A percentile compares a stretch with the other conserved stretches of the same genome.
Conservation (phyloP, 2,329 filamentous ascomycete genomes). For the Monascus ruber region DNA sequence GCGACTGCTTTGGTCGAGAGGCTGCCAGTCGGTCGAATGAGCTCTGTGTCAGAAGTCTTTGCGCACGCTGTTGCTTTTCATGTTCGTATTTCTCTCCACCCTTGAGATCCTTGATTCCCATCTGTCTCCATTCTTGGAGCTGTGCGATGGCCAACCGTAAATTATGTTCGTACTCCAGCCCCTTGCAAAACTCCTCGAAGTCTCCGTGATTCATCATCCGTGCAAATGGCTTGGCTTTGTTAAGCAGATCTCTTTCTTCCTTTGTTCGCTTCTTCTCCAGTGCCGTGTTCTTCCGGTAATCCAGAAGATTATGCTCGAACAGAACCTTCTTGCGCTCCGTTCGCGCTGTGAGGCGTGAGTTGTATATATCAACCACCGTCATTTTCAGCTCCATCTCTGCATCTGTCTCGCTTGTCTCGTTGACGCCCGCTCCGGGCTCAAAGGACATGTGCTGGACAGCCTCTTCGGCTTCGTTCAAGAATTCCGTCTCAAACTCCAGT, state of each 20-base stretch:
- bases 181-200: constrained; percentile 75
- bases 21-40: constrained; percentile 77
- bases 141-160: constrained; percentile 80
- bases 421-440: constrained; percentile 87
- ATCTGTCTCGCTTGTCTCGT: constrained; percentile 77
- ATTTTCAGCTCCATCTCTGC: constrained; percentile 96
- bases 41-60: constrained; percentile 56
- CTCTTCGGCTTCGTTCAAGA: constrained; percentile 95
- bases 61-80: constrained; percentile 68
- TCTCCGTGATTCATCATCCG: constrained; percentile 93
- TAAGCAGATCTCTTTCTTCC: constrained; percentile 80
- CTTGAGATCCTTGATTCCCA: constrained; percentile 72
- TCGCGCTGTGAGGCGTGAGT: constrained; percentile 75
- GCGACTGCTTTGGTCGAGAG: constrained; percentile 57
- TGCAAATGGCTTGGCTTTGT: constrained; percentile 91
- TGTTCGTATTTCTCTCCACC: constrained; percentile 85
- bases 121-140: constrained; percentile 83
- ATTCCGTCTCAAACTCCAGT: constrained; percentile 93
- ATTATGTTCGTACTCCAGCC: constrained; percentile 81
- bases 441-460: constrained; percentile 98
- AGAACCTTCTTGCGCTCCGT: constrained; percentile 94
- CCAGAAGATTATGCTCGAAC: constrained; percentile 86
- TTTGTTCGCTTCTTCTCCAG: constrained; percentile 91
- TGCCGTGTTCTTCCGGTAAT: constrained; percentile 84
- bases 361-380: constrained; percentile 98